These are phyloP conservation scores for Hypoxylon rickii DNA, from an alignment of 495 filamentous ascomycete genomes.

Conservation along the genomic window DNA sequence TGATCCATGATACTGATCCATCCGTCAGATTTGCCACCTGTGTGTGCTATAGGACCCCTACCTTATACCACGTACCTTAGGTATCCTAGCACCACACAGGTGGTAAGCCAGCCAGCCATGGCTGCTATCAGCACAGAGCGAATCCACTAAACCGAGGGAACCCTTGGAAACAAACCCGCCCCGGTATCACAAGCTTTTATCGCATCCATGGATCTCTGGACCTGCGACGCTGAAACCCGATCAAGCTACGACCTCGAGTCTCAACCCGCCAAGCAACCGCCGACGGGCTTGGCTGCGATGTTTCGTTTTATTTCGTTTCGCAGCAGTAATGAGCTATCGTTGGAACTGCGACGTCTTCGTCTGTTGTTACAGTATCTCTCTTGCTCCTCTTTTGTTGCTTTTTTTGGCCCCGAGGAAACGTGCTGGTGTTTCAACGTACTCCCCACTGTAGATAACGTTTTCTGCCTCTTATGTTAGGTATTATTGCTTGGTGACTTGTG, in stretches of 20 bases:
- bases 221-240: conserved; percentile 8
- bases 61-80: conserved; percentile 16
- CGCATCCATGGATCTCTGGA: neutral
- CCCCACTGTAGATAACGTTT: too few species aligned
- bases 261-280: conserved; percentile 10
- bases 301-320: conserved; percentile 17
- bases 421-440: conserved; percentile 27
- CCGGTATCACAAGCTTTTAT: conserved; percentile 24
- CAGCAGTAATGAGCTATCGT: too few species aligned
- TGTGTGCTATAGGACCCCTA: too few species aligned
- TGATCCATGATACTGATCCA: too few species aligned
- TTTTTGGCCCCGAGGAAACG: conserved; percentile 11
- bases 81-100: conserved; percentile 12
- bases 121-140: too few species aligned
- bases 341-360: too few species aligned
- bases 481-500: too few species aligned
- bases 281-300: conserved; percentile 10
- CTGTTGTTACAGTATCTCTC: neutral
- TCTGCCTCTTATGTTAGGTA: too few species aligned
- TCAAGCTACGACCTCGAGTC: neutral
- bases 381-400: conserved; percentile 1
- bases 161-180: conserved; percentile 4
- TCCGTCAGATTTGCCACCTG: neutral
- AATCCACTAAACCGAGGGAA: too few species aligned
- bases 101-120: too few species aligned